A percentile compares a stretch with the other conserved stretches of the same genome.
Evolutionary conservation across 805 yeast genomes (phyloP).

Genomic region (Ogataea neopini): DNA sequence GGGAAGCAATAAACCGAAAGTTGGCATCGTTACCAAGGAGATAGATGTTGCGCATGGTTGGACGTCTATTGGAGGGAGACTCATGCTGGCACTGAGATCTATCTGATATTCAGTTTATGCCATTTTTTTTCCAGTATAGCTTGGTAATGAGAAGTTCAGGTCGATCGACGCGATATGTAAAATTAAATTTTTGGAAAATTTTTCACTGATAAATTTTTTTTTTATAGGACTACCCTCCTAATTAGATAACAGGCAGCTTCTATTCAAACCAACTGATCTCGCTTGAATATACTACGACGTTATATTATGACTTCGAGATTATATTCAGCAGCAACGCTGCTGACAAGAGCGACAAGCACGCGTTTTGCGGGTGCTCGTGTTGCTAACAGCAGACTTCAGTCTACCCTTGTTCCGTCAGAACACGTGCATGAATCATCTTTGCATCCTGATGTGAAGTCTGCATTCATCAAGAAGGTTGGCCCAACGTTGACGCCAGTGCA

Average conservation of each 20-base stretch:
- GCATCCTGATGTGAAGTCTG: conserved; percentile 27
- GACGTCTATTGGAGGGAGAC: too few species aligned
- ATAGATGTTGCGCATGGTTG: conserved; percentile 17
- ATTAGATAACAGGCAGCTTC: too few species aligned
- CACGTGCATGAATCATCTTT: conserved; percentile 30
- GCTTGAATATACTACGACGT: too few species aligned
- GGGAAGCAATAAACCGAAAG: conserved; percentile 24
- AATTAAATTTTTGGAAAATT: conserved; percentile 9
- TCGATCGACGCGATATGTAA: background rate
- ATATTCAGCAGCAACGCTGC: background rate
- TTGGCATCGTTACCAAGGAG: conserved; percentile 22
- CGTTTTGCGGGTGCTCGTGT: background rate
- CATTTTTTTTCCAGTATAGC: background rate
- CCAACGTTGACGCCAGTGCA: conserved; percentile 68
- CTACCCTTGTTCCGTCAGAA: conserved; percentile 17
- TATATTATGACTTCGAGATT: background rate
- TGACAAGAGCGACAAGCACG: background rate
- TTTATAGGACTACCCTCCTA: background rate
- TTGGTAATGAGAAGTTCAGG: background rate
- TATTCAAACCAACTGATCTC: too few species aligned
- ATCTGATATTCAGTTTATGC: too few species aligned
- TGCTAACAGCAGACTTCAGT: conserved; percentile 4
- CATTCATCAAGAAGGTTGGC: conserved; percentile 42
- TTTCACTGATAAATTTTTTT: conserved; percentile 6
- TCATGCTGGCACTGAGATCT: too few species aligned